These are phyloP conservation scores for Penicillium paxilli DNA, from an alignment of 495 filamentous ascomycete species.

Conservation along the genomic window DNA sequence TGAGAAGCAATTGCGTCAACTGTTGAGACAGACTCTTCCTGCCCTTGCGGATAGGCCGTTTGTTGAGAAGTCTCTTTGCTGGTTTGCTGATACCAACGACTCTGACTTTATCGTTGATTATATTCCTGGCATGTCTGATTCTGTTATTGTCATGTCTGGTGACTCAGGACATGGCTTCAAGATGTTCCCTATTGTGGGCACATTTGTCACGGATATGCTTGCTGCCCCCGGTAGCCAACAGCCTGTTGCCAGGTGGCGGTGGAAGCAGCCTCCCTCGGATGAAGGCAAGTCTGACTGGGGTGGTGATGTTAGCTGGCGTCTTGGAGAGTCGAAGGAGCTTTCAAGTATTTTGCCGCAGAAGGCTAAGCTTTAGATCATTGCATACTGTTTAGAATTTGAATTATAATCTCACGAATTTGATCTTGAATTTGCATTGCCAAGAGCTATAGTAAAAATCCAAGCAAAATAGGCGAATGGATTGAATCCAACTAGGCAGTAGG, in stretches of 20 bases:
- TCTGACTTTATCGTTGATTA: conserved; percentile 58
- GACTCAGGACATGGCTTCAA: conserved; percentile 59
- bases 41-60: conserved; percentile 49
- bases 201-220: conserved; percentile 45
- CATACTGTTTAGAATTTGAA: background rate
- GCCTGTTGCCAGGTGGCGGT: conserved; percentile 40
- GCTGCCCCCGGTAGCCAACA: conserved; percentile 26
- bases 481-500: no score
- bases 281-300: conserved; percentile 31
- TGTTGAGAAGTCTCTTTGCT: conserved; percentile 51
- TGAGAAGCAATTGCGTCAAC: conserved; percentile 42
- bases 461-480: no score
- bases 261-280: conserved; percentile 33
- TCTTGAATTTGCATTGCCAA: background rate
- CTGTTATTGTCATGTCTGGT: conserved; percentile 48
- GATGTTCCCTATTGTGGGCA: conserved; percentile 55
- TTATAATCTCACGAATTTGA: background rate
- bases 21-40: conserved; percentile 52
- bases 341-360: conserved; percentile 21
- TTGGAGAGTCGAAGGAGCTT: conserved; percentile 38
- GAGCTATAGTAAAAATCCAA: no score
- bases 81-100: conserved; percentile 57
- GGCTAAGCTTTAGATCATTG: conserved; percentile 26
- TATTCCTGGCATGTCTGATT: conserved; percentile 42
- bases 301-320: conserved; percentile 40